Evolutionary conservation across 805 yeast species (phyloP).

Genomic region (Brettanomyces anomalus): DNA sequence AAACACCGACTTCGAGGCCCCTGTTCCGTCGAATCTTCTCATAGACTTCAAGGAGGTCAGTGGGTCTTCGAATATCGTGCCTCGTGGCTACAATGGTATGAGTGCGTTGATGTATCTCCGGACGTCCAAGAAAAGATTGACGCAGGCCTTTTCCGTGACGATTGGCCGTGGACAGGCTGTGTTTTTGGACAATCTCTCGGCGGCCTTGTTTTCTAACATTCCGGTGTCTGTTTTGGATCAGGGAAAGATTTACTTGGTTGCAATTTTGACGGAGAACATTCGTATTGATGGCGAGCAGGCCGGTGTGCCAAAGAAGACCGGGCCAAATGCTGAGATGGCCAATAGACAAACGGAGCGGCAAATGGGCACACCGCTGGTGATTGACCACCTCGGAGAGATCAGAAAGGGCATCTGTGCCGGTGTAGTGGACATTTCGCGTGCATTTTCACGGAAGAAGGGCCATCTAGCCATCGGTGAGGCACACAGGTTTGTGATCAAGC

Average conservation of each 20-base stretch:
- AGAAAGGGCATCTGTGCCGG: slow-evolving; percentile 86
- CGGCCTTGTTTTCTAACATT: slow-evolving; percentile 70
- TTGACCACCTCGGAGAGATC: slow-evolving; percentile 24
- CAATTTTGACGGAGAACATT: slow-evolving; percentile 63
- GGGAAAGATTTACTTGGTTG: slow-evolving; percentile 66
- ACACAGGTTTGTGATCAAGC: slow-evolving; percentile 60
- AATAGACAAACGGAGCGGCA: not conserved
- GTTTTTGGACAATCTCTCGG: slow-evolving; percentile 59
- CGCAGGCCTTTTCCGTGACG: slow-evolving; percentile 72
- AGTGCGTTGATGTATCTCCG: slow-evolving; percentile 67
- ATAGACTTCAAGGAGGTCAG: slow-evolving; percentile 68
- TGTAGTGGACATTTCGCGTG: slow-evolving; percentile 73
- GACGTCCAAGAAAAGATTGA: slow-evolving; percentile 50
- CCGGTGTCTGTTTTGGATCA: slow-evolving; percentile 53
- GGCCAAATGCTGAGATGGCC: not conserved
- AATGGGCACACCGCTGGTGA: not conserved
- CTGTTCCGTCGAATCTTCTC: slow-evolving; percentile 56
- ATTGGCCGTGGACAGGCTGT: slow-evolving; percentile 50
- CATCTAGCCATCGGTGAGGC: slow-evolving; percentile 52
- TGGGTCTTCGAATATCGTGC: slow-evolving; percentile 48
- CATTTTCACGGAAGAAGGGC: slow-evolving; percentile 59
- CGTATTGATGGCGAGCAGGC: no score
- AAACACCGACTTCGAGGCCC: slow-evolving; percentile 37
- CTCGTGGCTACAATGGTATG: slow-evolving; percentile 62
- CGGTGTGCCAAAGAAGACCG: not conserved